A percentile compares a stretch with the other conserved stretches of the same genome.
Evolutionary conservation across 1,284 basidiomycete genomes (phyloP).

Genomic region (Xerocomus nothofagi): DNA sequence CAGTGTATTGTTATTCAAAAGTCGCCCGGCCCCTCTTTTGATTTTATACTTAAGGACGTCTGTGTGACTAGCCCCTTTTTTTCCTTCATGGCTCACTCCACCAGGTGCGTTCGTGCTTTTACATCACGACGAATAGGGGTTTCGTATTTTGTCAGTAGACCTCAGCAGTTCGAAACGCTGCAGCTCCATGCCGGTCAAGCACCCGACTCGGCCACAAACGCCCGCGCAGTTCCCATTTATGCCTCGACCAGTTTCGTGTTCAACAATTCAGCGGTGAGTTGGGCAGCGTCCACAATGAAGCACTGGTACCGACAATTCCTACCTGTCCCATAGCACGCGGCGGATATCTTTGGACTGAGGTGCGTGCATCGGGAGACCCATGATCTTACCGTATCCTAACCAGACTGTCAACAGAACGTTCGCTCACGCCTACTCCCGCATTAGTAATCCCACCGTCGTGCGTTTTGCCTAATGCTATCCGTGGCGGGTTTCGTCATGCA

Average conservation of each 20-base stretch:
- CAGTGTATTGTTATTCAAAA: background rate
- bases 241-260: constrained; percentile 77
- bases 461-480: constrained; percentile 28
- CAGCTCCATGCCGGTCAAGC: constrained; percentile 82
- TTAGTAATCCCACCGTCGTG: constrained; percentile 82
- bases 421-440: constrained; percentile 75
- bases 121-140: background rate
- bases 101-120: constrained; percentile 5
- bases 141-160: constrained; percentile 36
- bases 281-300: constrained; percentile 31
- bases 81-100: background rate
- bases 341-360: constrained; percentile 16
- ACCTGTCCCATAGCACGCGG: constrained; percentile 46
- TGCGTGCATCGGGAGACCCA: background rate
- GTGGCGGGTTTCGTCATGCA: background rate
- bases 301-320: constrained; percentile 65
- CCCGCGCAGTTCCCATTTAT: constrained; percentile 84
- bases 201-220: constrained; percentile 70
- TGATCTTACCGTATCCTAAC: constrained; percentile 24
- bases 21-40: background rate
- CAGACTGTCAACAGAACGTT: constrained; percentile 41
- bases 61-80: background rate
- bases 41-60: background rate
- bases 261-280: constrained; percentile 64
- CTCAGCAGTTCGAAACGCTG: constrained; percentile 71